Percentiles rank a stretch among this genome's conserved stretches.
These are phyloP conservation scores for Apium graveolens DNA, from an alignment of 129 eudicot species.

Conservation along the genomic window DNA sequence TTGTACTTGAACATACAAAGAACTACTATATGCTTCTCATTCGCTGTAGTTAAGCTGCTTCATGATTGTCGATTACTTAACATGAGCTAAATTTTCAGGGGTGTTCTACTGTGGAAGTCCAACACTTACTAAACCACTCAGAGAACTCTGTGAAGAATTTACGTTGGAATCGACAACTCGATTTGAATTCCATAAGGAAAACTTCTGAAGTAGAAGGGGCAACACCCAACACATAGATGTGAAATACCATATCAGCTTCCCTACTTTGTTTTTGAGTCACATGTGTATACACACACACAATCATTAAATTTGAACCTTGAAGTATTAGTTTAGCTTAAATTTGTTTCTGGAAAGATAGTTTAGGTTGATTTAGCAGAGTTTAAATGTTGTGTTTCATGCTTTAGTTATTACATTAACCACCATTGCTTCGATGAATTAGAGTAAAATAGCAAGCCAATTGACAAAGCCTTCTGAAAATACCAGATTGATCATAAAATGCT, in stretches of 20 bases:
- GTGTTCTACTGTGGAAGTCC: constrained; percentile 92
- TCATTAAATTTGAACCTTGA: background rate
- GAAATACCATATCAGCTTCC: background rate
- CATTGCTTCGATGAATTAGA: no score
- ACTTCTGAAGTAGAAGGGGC: constrained; percentile 37
- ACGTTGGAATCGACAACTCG: constrained; percentile 57
- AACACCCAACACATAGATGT: background rate
- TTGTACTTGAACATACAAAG: background rate
- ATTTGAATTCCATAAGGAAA: constrained; percentile 89
- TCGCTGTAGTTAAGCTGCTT: background rate
- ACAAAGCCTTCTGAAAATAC: no score
- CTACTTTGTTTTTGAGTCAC: background rate
- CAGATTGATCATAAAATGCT: no score
- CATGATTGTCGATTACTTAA: background rate
- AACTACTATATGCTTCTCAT: background rate
- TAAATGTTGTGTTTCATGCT: background rate
- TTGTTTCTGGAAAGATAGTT: no score
- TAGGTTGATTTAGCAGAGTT: background rate
- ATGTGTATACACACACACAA: background rate
- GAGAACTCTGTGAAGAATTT: constrained; percentile 57
- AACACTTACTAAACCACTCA: constrained; percentile 52
- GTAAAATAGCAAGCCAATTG: no score
- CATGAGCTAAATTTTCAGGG: constrained; percentile 34
- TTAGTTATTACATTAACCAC: background rate
- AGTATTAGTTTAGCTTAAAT: no score